Base-by-base conservation (phyloP, 2,329 filamentous ascomycete genomes). In the Cladosporium sp. region DNA sequence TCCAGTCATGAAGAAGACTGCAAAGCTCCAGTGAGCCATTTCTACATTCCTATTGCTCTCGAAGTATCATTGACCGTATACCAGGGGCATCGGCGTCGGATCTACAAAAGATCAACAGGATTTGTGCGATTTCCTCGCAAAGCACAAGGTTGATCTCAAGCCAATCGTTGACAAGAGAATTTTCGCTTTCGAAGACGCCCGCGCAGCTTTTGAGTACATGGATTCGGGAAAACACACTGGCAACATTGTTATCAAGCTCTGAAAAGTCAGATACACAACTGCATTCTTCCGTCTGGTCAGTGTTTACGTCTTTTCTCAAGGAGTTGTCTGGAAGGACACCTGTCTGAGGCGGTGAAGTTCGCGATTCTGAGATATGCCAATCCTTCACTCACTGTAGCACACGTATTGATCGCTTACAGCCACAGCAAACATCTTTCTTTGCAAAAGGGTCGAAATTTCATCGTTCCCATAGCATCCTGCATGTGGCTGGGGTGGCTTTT, bases 81-180 rank as follows among this genome's bases (percentile, higher is more conserved):
- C 16, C 18, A 59, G 56, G 26, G 56, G 56, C 21, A 59, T 59
- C 33, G 29, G 33, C 11, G 33, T 40, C 56, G 56, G 56, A 14
- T 59, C 56, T 4, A 59, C 56, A 14, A 28, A 28, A 28, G 56
- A 59, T 28, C 56, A 59, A 31, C 56, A 59, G 10, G 33, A 59
- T n/a, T 33, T 59, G 3, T 59, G 56, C 33, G 56, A 59, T 14
- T 59, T 59, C 26, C 26, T 59, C 11, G n/a, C 56, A 18, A 40
- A 59, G 26, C 56, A 59, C 56, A 59, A 59, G 33, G 56, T 59
- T n/a, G 33, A 37, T 44, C 26, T 59, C 5, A 59, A 59, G 29
- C 56, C 56, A 21, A 37, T 59, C 28, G 56, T 59, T 33, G 56
- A 59, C 35, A 55, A 55, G 52, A 37, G 28, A 26, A 12, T 50